These are phyloP conservation scores for Melanomma pulvis-pyrius DNA, from an alignment of 495 filamentous ascomycete species.

Conservation along the genomic window DNA sequence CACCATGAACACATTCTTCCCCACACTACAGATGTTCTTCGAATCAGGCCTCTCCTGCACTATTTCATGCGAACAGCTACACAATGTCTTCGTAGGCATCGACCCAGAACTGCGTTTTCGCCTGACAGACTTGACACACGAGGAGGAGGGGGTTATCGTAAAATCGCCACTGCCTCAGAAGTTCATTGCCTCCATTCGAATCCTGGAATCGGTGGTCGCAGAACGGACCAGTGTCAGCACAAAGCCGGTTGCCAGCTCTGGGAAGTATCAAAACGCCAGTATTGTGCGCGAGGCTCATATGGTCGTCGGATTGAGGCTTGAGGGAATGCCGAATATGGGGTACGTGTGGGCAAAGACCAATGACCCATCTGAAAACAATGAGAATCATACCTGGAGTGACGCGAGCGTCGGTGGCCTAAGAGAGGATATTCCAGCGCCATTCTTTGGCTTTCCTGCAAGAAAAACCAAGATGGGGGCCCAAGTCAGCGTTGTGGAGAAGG, in stretches of 20 bases:
- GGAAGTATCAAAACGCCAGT: not conserved
- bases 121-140: slow-evolving; percentile 13
- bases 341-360: slow-evolving; percentile 8
- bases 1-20: slow-evolving; percentile 25
- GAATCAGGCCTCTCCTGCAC: slow-evolving; percentile 24
- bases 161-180: not conserved
- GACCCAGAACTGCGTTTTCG: slow-evolving; percentile 17
- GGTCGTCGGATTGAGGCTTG: slow-evolving; percentile 12
- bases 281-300: slow-evolving; percentile 3
- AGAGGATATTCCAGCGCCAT: slow-evolving; percentile 15
- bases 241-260: not conserved
- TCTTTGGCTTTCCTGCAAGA: not conserved
- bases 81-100: slow-evolving; percentile 4
- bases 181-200: not conserved
- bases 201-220: slow-evolving; percentile 3
- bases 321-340: slow-evolving; percentile 14
- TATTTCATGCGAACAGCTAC: slow-evolving; percentile 2
- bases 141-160: slow-evolving; percentile 2
- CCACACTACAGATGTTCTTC: slow-evolving; percentile 20
- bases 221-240: not conserved
- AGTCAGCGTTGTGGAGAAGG: not conserved
- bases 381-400: not conserved
- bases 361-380: not conserved
- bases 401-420: slow-evolving; percentile 3
- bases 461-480: too few relatives aligned